A percentile compares a stretch with the other conserved stretches of the same genome.
Evolutionary conservation across 2,329 filamentous ascomycete species (phyloP).

Genomic region (Aspergillus phoenicis): DNA sequence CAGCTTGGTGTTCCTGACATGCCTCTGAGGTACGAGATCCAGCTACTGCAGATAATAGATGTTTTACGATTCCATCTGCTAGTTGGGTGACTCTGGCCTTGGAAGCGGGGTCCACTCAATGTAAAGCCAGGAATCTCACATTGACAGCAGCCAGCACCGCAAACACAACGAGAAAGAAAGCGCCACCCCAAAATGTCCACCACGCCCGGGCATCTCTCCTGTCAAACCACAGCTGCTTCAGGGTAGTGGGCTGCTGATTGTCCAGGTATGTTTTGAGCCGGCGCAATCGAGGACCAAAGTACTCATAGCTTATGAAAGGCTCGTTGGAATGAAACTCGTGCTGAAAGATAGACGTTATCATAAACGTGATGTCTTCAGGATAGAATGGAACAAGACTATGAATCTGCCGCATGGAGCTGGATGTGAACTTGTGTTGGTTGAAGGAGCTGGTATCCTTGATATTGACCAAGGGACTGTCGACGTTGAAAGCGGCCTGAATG

Average conservation of each 20-base stretch:
- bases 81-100: too few relatives aligned
- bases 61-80: too few relatives aligned
- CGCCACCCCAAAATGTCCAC: background rate
- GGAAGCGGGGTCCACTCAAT: too few relatives aligned
- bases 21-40: too few relatives aligned
- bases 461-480: background rate
- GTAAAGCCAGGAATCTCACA: too few relatives aligned
- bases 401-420: background rate
- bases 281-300: background rate
- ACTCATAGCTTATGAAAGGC: background rate
- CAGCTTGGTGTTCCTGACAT: too few relatives aligned
- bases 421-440: background rate
- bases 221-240: background rate
- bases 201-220: background rate
- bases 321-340: background rate
- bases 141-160: too few relatives aligned
- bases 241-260: background rate
- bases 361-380: constrained; percentile 1
- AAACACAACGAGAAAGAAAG: background rate
- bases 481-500: background rate
- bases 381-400: background rate
- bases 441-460: background rate
- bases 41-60: too few relatives aligned
- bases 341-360: background rate
- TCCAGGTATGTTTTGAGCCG: background rate